Percentiles rank a stretch among this genome's conserved stretches.
These are phyloP conservation scores for Saccharomyces hybrid DNA, from an alignment of 1,139 yeast genomes.

Conservation along the genomic window DNA sequence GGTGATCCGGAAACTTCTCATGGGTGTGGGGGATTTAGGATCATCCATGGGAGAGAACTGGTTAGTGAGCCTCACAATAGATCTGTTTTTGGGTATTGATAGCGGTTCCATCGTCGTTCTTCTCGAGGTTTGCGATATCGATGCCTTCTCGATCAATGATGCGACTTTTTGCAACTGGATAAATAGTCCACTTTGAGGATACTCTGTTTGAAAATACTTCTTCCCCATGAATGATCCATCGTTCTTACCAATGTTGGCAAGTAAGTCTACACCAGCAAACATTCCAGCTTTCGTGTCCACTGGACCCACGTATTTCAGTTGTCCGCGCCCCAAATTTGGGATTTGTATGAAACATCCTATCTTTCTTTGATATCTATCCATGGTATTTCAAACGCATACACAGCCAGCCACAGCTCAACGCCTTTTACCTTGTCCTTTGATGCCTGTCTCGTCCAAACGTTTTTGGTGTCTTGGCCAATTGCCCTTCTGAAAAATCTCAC, in stretches of 20 bases:
- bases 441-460: not conserved
- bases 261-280: constrained; percentile 86
- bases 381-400: not conserved
- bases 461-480: not conserved
- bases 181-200: constrained; percentile 66
- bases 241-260: constrained; percentile 67
- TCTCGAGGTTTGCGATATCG: constrained; percentile 1
- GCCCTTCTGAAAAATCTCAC: not conserved
- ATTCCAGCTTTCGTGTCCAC: constrained; percentile 67
- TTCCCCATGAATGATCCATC: constrained; percentile 60
- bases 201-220: constrained; percentile 53
- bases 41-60: constrained; percentile 6
- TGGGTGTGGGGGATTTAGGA: constrained; percentile 22
- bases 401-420: not conserved
- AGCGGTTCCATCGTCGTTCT: not conserved
- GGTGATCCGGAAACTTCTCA: constrained; percentile 9
- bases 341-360: constrained; percentile 29
- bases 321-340: constrained; percentile 42
- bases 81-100: not conserved
- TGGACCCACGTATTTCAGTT: constrained; percentile 63
- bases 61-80: not conserved
- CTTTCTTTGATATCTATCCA: constrained; percentile 22
- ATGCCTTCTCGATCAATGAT: constrained; percentile 18
- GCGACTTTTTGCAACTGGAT: constrained; percentile 59
- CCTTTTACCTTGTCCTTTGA: not conserved